Evolutionary conservation across 345 rosid genomes (phyloP).

Genomic region (Xanthoceras sorbifolium): DNA sequence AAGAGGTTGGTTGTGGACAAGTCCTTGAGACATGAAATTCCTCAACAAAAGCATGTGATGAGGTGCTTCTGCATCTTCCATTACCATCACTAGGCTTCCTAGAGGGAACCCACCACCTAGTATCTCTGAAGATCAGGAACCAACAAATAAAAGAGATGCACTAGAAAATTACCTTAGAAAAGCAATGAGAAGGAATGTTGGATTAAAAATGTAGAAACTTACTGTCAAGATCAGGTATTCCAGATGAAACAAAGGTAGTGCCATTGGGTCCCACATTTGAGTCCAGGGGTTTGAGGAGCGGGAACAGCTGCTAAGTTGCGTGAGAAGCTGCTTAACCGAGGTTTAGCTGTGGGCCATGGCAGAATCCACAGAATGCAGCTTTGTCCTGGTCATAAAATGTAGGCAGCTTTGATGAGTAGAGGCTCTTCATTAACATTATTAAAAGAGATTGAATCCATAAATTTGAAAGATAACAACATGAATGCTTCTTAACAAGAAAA

Average conservation of each 20-base stretch:
- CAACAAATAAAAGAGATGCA: conserved; percentile 19
- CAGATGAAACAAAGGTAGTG: conserved; percentile 67
- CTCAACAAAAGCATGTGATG: conserved; percentile 94
- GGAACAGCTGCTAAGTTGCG: conserved; percentile 52
- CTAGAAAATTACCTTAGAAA: not conserved
- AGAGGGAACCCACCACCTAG: conserved; percentile 84
- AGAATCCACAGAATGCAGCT: not conserved
- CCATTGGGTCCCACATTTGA: conserved; percentile 87
- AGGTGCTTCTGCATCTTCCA: conserved; percentile 98
- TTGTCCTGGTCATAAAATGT: not conserved
- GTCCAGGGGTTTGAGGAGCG: conserved; percentile 56
- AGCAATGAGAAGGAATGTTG: not conserved
- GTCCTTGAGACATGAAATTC: conserved; percentile 97
- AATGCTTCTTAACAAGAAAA: not conserved
- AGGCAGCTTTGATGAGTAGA: conserved; percentile 1
- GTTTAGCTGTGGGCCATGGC: conserved; percentile 67
- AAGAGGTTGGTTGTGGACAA: conserved; percentile 79
- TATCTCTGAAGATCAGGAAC: conserved; percentile 47
- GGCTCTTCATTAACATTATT: not conserved
- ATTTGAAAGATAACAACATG: not conserved
- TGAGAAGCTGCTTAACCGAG: conserved; percentile 80
- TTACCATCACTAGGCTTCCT: conserved; percentile 87
- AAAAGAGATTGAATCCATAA: not conserved
- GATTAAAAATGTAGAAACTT: conserved; percentile 21
- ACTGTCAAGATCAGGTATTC: conserved; percentile 94